Conservation (phyloP, 257 asterid species). For the Lycium barbarum region DNA sequence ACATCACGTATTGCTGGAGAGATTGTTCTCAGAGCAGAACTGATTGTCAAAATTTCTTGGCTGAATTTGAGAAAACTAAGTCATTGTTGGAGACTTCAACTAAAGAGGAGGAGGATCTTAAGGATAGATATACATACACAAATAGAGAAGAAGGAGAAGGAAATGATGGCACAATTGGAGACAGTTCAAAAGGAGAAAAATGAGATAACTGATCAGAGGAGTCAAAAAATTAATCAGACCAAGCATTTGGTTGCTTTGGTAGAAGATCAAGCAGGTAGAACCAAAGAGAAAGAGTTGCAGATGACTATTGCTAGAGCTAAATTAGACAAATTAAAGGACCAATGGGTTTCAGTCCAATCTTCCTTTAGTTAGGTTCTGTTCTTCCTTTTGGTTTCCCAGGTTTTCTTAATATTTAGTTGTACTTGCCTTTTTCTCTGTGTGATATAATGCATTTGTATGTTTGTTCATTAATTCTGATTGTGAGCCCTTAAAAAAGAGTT, state of each 20-base stretch:
- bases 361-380: constrained; percentile 9
- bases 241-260: constrained; percentile 24
- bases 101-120: not conserved
- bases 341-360: not conserved
- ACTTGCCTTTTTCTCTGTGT: not conserved
- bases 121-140: not conserved
- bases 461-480: not conserved
- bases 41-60: not conserved
- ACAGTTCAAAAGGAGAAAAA: not conserved
- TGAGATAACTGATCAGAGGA: not conserved
- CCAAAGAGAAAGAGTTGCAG: constrained; percentile 15
- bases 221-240: constrained; percentile 1
- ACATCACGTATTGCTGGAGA: not conserved
- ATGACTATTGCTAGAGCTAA: not conserved
- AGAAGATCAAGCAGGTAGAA: constrained; percentile 7
- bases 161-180: constrained; percentile 13
- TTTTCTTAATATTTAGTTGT: not conserved
- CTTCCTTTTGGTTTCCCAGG: not conserved
- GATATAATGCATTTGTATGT: not conserved
- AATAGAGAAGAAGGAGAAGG: constrained; percentile 11
- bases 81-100: not conserved
- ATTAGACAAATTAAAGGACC: not conserved
- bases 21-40: not conserved
- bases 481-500: not conserved
- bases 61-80: constrained; percentile 24